Percentiles rank a stretch among this genome's conserved stretches.
Evolutionary conservation across 306 rosid species (phyloP).

Genomic region (Carpinus viminea): DNA sequence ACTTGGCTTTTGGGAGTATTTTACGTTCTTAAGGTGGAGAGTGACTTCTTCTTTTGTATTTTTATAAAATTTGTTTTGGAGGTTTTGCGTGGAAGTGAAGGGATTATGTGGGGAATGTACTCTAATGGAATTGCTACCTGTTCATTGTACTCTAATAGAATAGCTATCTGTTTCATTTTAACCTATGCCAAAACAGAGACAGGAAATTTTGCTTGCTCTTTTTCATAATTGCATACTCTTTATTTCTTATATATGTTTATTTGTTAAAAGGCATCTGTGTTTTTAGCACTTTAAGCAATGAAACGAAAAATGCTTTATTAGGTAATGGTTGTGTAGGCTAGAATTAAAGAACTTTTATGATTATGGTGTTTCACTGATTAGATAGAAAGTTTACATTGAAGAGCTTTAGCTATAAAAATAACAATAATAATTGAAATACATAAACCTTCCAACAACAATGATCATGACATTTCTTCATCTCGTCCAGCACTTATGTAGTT

Average conservation of each 20-base stretch:
- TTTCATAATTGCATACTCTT: constrained; percentile 8
- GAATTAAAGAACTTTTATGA: not conserved
- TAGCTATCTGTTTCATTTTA: too few relatives aligned
- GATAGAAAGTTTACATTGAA: too few relatives aligned
- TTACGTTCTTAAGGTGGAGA: too few relatives aligned
- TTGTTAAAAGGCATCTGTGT: not conserved
- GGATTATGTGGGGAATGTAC: constrained; percentile 18
- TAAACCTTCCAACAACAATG: too few relatives aligned
- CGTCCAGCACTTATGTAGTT: too few relatives aligned
- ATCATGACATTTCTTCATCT: too few relatives aligned
- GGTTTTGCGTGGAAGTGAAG: constrained; percentile 22
- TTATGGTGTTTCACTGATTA: too few relatives aligned
- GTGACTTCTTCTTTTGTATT: not conserved
- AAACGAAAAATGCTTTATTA: constrained; percentile 11
- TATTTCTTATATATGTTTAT: not conserved
- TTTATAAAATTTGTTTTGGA: not conserved
- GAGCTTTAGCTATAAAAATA: too few relatives aligned
- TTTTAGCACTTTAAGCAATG: not conserved
- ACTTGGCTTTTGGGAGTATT: too few relatives aligned
- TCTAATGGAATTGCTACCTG: not conserved
- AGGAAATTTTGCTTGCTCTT: constrained; percentile 20
- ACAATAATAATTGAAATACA: too few relatives aligned
- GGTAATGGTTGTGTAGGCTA: not conserved
- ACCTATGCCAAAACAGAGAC: not conserved
- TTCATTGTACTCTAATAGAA: too few relatives aligned